These are phyloP conservation scores for Oehlia diaphana DNA, from an alignment of 192 early-diverging fungal genomes.

Conservation along the genomic window DNA sequence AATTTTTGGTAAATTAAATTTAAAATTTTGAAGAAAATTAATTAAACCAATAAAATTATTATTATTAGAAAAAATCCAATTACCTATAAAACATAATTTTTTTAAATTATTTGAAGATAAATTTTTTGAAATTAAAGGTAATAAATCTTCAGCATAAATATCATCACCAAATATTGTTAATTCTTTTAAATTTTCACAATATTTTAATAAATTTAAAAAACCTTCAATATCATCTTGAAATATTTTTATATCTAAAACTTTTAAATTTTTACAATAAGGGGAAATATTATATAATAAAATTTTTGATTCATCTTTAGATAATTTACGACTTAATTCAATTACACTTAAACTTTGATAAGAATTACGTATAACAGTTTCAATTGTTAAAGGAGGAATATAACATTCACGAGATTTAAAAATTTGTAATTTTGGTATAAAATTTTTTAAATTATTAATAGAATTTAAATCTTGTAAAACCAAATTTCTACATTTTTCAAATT, in stretches of 20 bases:
- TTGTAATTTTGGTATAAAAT: background rate
- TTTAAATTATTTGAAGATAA: background rate
- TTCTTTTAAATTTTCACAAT: background rate
- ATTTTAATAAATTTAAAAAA: background rate
- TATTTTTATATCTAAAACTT: background rate
- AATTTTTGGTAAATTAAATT: background rate
- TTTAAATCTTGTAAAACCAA: background rate
- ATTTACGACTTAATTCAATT: background rate
- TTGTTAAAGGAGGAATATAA: background rate
- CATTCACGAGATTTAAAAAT: background rate
- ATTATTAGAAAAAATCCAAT: background rate
- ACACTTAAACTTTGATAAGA: background rate
- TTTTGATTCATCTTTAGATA: background rate
- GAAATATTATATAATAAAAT: background rate
- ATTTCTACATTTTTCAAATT: background rate
- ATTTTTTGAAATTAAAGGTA: background rate
- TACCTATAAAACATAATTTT: background rate
- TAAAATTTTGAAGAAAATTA: background rate
- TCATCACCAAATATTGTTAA: background rate
- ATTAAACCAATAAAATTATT: background rate
- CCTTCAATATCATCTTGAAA: background rate
- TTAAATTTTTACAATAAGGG: background rate
- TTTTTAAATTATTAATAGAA: background rate
- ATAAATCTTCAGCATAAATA: background rate
- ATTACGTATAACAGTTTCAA: background rate